Percentiles rank a stretch among this genome's conserved stretches.
These are phyloP conservation scores for Sedum album DNA, from an alignment of 164 flowering plant genomes.

Conservation along the genomic window DNA sequence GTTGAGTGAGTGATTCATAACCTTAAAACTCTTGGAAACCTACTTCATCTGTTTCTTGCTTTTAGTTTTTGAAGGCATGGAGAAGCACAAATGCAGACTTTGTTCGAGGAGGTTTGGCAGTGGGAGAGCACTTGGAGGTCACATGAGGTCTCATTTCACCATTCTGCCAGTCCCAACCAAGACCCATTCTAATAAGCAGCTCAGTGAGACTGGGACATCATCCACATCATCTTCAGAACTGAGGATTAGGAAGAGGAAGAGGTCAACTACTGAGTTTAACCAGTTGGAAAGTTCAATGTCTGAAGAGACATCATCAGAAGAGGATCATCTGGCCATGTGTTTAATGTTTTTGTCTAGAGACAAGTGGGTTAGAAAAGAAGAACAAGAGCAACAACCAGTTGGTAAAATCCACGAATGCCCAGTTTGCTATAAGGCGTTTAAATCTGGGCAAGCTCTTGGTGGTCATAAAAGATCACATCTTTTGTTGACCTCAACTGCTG, in stretches of 20 bases:
- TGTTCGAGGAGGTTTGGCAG: constrained; percentile 27
- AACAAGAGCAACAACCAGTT: neutral
- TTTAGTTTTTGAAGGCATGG: constrained; percentile 20
- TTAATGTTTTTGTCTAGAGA: constrained; percentile 49
- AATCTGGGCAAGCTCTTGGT: constrained; percentile 51
- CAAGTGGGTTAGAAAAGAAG: constrained; percentile 17
- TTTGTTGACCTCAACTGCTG: constrained; percentile 10
- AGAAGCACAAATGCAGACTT: constrained; percentile 39
- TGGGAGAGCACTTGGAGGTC: constrained; percentile 50
- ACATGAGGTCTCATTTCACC: constrained; percentile 41
- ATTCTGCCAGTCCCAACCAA: constrained; percentile 22
- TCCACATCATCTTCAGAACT: constrained; percentile 21
- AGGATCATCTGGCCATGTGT: constrained; percentile 31
- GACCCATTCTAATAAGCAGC: constrained; percentile 10
- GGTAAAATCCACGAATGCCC: constrained; percentile 30
- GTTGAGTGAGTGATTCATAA: neutral
- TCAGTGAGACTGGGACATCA: constrained; percentile 19
- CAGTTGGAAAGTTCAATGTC: constrained; percentile 33
- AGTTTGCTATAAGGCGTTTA: constrained; percentile 30
- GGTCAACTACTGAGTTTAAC: constrained; percentile 12
- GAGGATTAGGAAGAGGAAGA: constrained; percentile 18
- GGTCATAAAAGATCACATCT: constrained; percentile 45
- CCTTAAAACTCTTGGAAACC: neutral
- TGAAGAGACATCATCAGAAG: constrained; percentile 28
- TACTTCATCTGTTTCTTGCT: neutral